These are phyloP conservation scores for Pestalotiopsis sp. DNA, from an alignment of 2,329 filamentous ascomycete genomes.

Conservation along the genomic window DNA sequence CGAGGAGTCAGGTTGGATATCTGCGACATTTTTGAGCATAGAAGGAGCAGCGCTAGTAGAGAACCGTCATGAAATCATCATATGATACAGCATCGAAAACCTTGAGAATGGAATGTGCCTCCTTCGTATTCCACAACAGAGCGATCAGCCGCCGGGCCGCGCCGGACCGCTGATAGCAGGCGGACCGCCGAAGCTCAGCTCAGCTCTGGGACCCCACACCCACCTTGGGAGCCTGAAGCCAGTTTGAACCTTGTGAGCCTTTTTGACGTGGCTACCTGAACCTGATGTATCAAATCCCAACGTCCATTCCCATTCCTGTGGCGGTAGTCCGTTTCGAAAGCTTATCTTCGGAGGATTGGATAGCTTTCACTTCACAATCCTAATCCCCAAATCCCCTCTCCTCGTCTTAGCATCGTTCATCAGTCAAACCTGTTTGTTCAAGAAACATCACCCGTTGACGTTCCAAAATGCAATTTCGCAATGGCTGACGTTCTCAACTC, in stretches of 20 bases:
- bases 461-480: background rate
- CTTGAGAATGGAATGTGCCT: background rate
- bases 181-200: background rate
- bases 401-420: background rate
- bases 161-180: background rate
- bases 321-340: background rate
- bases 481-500: constrained; percentile 1
- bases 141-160: background rate
- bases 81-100: too few species aligned
- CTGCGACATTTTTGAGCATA: too few species aligned
- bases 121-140: background rate
- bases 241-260: background rate
- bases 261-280: background rate
- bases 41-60: too few species aligned
- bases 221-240: background rate
- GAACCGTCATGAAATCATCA: too few species aligned
- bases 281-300: background rate
- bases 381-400: background rate
- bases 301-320: background rate
- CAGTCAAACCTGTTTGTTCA: background rate
- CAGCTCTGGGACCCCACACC: too few species aligned
- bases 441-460: background rate
- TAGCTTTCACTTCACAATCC: background rate
- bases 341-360: background rate
- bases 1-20: too few species aligned